These are phyloP conservation scores for Cryptococcus maquisensis DNA, from an alignment of 1,284 basidiomycete genomes.

Conservation along the genomic window DNA sequence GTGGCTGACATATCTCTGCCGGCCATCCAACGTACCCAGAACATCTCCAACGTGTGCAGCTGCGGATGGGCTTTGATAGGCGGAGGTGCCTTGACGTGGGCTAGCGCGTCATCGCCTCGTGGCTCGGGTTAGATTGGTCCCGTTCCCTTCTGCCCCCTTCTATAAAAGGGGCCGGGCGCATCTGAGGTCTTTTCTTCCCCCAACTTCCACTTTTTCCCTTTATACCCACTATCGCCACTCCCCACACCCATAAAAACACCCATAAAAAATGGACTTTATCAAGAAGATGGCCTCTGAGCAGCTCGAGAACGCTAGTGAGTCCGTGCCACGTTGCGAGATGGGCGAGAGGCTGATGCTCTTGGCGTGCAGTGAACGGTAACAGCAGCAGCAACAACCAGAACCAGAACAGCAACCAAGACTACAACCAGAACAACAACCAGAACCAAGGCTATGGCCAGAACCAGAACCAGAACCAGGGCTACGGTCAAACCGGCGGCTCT, in stretches of 20 bases:
- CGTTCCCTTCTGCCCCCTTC: too few relatives aligned
- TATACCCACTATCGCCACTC: not conserved
- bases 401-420: not conserved
- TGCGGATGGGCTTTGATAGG: too few relatives aligned
- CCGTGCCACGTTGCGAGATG: not conserved
- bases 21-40: too few relatives aligned
- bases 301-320: conserved; percentile 7
- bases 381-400: conserved; percentile 7
- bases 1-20: too few relatives aligned
- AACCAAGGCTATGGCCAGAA: conserved; percentile 9
- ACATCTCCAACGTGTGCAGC: too few relatives aligned
- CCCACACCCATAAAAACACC: not conserved
- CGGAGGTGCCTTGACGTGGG: too few relatives aligned
- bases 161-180: too few relatives aligned
- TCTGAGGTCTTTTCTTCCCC: not conserved
- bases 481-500: conserved; percentile 30
- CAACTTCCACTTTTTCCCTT: not conserved
- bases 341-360: not conserved
- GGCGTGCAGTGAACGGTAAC: conserved; percentile 1
- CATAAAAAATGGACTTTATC: conserved; percentile 16
- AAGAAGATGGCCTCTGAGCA: conserved; percentile 20
- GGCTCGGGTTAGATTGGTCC: too few relatives aligned
- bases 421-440: conserved; percentile 1
- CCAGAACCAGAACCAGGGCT: conserved; percentile 7
- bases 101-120: too few relatives aligned